phyloP scores from a whole-genome alignment of 23 red algal genomes.

The Gracilaria domingensis region DNA sequence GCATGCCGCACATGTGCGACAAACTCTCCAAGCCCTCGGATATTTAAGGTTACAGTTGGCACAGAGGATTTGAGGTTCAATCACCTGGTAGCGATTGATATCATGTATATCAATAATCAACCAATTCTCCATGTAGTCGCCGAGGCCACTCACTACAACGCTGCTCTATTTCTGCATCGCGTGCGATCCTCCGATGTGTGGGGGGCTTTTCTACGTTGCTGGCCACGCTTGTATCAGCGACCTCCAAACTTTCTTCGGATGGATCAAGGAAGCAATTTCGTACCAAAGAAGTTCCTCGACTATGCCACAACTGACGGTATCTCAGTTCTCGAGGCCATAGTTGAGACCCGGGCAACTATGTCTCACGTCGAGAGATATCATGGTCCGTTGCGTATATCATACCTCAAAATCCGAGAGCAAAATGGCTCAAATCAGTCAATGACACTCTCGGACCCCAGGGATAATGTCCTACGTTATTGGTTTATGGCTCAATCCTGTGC shows the following conservation, averaged over 20 bases:
- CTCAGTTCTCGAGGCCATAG: background rate
- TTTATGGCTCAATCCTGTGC: background rate
- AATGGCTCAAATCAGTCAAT: background rate
- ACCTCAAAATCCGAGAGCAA: background rate
- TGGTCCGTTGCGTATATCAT: background rate
- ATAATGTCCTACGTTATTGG: background rate
- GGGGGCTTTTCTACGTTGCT: constrained; percentile 11
- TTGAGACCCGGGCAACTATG: constrained; percentile 32
- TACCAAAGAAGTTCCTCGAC: constrained; percentile 18
- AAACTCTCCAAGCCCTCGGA: background rate
- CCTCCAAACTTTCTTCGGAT: constrained; percentile 36
- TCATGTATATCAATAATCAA: background rate
- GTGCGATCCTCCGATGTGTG: too few species aligned
- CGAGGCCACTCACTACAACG: constrained; percentile 34
- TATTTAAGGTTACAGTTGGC: constrained; percentile 43
- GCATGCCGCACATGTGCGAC: background rate
- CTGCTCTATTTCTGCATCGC: constrained; percentile 1
- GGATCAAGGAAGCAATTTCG: constrained; percentile 30
- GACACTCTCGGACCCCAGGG: constrained; percentile 38
- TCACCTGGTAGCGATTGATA: constrained; percentile 21
- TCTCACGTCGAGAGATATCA: constrained; percentile 22
- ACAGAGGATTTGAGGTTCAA: constrained; percentile 16
- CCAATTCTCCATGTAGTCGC: constrained; percentile 18
- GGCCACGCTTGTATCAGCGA: constrained; percentile 22
- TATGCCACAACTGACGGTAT: constrained; percentile 13